Percentiles rank a stretch among this genome's conserved stretches.
Conservation (phyloP, 345 rosid species). For the Acer saccharum region DNA sequence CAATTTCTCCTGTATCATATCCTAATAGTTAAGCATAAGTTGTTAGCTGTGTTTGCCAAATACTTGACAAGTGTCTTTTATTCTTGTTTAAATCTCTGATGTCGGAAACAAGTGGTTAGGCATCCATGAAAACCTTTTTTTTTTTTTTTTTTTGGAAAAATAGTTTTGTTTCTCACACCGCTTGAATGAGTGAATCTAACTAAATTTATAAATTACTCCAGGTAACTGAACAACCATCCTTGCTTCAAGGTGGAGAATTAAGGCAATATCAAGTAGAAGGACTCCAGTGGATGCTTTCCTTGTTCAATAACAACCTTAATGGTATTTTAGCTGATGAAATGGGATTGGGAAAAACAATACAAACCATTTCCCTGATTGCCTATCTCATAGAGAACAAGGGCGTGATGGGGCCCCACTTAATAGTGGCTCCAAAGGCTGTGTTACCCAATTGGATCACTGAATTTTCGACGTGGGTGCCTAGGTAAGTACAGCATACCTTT, state of each 20-base stretch:
- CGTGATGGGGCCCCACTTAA: conserved; percentile 88
- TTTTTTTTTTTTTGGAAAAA: background rate
- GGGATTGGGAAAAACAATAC: conserved; percentile 99
- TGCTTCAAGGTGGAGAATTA: conserved; percentile 92
- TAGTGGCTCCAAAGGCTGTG: conserved; percentile 99
- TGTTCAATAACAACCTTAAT: conserved; percentile 94
- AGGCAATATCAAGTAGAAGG: conserved; percentile 95
- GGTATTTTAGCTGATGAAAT: conserved; percentile 99
- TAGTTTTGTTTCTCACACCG: background rate
- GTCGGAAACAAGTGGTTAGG: conserved; percentile 9
- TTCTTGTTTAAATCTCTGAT: conserved; percentile 1
- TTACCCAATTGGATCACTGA: conserved; percentile 96
- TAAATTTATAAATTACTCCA: conserved; percentile 37
- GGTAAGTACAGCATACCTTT: conserved; percentile 40
- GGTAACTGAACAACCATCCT: conserved; percentile 94
- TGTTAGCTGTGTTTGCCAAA: background rate
- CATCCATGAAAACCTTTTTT: background rate
- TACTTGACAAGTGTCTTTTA: conserved; percentile 1
- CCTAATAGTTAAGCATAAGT: background rate
- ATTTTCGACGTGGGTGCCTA: conserved; percentile 91
- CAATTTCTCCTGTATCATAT: background rate
- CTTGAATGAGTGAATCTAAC: conserved; percentile 23
- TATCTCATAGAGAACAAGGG: conserved; percentile 89
- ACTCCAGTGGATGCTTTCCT: conserved; percentile 99
- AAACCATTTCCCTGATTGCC: conserved; percentile 89